A percentile compares a stretch with the other conserved stretches of the same genome.
These are phyloP conservation scores for Lichina pygmaea DNA, from an alignment of 495 filamentous ascomycete genomes.

Conservation along the genomic window DNA sequence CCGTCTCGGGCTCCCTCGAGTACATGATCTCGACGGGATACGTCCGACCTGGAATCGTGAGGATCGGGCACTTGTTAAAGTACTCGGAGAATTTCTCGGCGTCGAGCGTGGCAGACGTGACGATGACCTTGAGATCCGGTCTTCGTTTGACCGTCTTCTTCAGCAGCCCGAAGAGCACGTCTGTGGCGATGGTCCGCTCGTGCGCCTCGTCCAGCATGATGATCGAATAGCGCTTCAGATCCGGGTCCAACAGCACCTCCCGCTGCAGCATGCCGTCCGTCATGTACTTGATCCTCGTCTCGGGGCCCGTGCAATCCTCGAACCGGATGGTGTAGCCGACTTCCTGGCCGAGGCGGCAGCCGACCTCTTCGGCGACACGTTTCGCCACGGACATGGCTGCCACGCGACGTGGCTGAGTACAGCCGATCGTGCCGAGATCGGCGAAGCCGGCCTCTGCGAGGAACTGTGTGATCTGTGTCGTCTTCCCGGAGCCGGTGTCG, in stretches of 20 bases:
- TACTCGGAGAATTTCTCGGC: conserved; percentile 94
- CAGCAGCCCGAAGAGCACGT: conserved; percentile 78
- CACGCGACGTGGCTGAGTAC: conserved; percentile 89
- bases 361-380: conserved; percentile 90
- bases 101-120: conserved; percentile 87
- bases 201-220: conserved; percentile 99
- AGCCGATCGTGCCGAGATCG: conserved; percentile 79
- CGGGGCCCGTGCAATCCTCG: conserved; percentile 73
- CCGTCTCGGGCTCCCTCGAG: conserved; percentile 74
- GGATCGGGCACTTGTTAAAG: conserved; percentile 83
- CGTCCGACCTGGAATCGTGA: conserved; percentile 84
- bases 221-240: conserved; percentile 66
- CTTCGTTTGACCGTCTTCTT: conserved; percentile 79
- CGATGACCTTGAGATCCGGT: conserved; percentile 77
- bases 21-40: conserved; percentile 92
- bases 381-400: conserved; percentile 94
- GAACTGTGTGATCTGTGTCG: conserved; percentile 87
- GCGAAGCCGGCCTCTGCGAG: conserved; percentile 79
- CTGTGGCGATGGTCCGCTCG: conserved; percentile 87
- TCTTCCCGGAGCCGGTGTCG: conserved; percentile 94
- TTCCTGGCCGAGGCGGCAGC: conserved; percentile 68
- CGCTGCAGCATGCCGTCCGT: conserved; percentile 95
- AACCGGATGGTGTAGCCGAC: conserved; percentile 97
- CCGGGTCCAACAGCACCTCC: conserved; percentile 76
- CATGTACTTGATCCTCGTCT: conserved; percentile 97